Percentiles rank a stretch among this genome's conserved stretches.
Conservation (phyloP, 371 early-diverging fungal species). For the Mycotypha africana region DNA sequence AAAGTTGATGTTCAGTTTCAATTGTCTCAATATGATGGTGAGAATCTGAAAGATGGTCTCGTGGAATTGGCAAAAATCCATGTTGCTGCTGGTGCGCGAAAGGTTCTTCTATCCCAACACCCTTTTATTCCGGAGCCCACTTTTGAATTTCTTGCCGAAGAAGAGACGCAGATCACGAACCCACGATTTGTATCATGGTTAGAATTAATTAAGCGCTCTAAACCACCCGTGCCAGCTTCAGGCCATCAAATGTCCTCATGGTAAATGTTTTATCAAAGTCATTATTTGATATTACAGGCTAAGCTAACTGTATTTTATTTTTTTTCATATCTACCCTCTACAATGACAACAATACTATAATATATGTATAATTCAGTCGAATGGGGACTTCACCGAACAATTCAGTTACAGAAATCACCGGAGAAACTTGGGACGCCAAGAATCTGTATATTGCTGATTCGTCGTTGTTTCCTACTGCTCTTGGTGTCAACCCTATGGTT, state of each 20-base stretch:
- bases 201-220: constrained; percentile 4
- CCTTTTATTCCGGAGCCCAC: constrained; percentile 28
- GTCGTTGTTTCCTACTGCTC: constrained; percentile 61
- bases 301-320: no score
- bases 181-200: constrained; percentile 30
- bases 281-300: no score
- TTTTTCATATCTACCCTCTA: no score
- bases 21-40: constrained; percentile 44
- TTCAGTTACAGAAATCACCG: constrained; percentile 53
- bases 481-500: constrained; percentile 73
- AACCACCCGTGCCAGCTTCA: constrained; percentile 5
- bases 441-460: constrained; percentile 67
- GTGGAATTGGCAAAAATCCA: constrained; percentile 43
- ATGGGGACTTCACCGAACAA: constrained; percentile 50
- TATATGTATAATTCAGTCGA: constrained; percentile 28
- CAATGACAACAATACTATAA: no score
- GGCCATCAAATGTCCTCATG: constrained; percentile 60
- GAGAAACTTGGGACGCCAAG: constrained; percentile 65
- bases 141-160: constrained; percentile 24
- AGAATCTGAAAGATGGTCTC: constrained; percentile 36
- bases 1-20: constrained; percentile 27
- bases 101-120: constrained; percentile 42
- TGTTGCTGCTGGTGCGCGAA: constrained; percentile 62
- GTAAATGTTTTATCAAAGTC: no score
- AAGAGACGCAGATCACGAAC: constrained; percentile 30